Evolutionary conservation across 2,329 filamentous ascomycete species (phyloP), one percentile per base, ranked within the genome.

Genomic region (Cladosporium sp.): DNA sequence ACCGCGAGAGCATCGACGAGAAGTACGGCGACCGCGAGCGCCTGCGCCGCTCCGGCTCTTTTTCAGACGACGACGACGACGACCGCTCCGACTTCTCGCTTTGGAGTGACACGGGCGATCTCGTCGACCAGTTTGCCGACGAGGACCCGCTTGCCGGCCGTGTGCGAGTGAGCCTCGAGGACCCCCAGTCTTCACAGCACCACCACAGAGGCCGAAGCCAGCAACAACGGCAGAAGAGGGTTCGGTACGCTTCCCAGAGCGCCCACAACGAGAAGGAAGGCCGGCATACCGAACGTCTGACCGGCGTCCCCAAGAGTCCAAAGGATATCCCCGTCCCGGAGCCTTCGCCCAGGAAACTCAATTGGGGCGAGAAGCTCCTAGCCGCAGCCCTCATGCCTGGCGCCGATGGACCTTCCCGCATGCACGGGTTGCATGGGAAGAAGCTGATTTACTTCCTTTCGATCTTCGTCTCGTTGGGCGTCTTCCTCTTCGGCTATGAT

Each of bases 371-470:
- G 69, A 85, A 83, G 65, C 70, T 88, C 58, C 73, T 97, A 62
- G 88, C 86, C 61, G 71, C 78, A 76, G 86, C 95, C 80, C 96
- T 99, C 91, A 84, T 89, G 55, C 80, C 80, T 60, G 84, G 84
- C 67, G 45, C 45, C 27, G 84, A 88, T 69, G 72, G 76, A 47
- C 76, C 76, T 58, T 80, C 84, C 66, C 84, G 86, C 67, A 85
- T 89, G 64, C 88, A 93, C 74, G 93, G 93, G 77, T 81, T 99
- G 62, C 95, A 95, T 64, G 93, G 93, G 74, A 96, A 95, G 77
- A 85, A 92, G 72, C 78, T 99, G 65, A 81, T 99, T 86, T 96
- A 81, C 63, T 82, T 70, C 54, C 55, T 76, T 68, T 66, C 61
- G 32, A 64, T 63, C 54, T 68, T 59, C 59, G 59, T 72, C 50